Evolutionary conservation across 164 flowering plant species (phyloP).

Genomic region (Tinospora cordifolia): DNA sequence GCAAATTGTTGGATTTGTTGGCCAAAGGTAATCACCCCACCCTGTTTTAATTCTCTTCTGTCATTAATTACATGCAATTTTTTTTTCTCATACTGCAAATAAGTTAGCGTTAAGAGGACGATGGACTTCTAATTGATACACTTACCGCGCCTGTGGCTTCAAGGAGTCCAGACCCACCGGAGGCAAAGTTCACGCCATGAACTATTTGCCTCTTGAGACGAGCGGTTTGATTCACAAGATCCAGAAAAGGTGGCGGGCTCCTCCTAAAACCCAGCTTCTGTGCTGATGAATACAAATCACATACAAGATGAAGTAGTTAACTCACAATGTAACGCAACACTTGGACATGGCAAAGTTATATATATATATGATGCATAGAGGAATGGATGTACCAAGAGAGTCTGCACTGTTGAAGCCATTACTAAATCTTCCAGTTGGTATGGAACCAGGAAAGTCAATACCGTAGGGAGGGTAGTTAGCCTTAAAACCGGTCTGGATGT

Average conservation of each 20-base stretch:
- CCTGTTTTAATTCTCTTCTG: constrained; percentile 6
- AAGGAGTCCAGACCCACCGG: constrained; percentile 49
- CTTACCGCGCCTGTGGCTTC: constrained; percentile 29
- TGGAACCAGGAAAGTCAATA: constrained; percentile 35
- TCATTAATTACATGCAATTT: background rate
- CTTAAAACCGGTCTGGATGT: constrained; percentile 16
- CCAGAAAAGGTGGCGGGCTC: constrained; percentile 44
- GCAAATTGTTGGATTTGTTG: constrained; percentile 38
- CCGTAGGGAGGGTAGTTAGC: constrained; percentile 43
- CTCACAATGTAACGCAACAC: too few relatives aligned
- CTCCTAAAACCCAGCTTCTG: constrained; percentile 22
- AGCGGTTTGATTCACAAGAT: constrained; percentile 11
- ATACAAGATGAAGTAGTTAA: background rate
- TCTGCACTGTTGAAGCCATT: constrained; percentile 57
- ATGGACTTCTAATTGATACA: background rate
- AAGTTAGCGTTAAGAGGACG: background rate
- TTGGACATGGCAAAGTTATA: too few relatives aligned
- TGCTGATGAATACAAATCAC: background rate
- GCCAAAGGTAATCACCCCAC: constrained; percentile 21
- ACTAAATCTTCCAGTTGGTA: constrained; percentile 55
- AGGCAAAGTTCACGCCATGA: constrained; percentile 51
- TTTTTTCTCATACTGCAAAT: too few relatives aligned
- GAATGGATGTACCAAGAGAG: constrained; percentile 27
- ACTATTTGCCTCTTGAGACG: constrained; percentile 9
- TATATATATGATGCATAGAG: too few relatives aligned